Base-by-base conservation (phyloP, 257 asterid genomes). In the Salvia miltiorrhiza region DNA sequence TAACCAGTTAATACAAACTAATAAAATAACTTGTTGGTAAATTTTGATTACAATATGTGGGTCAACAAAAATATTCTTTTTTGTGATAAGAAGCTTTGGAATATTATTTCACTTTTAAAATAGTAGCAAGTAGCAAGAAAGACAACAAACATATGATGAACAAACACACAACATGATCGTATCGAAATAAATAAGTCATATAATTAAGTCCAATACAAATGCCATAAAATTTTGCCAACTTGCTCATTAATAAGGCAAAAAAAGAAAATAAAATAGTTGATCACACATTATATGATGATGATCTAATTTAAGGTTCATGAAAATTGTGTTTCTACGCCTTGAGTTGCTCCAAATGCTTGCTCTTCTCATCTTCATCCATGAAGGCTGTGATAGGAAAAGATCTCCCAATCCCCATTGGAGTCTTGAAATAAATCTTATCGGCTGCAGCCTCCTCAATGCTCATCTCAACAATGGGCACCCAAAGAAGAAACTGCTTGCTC, bases 391-490 rank as follows among this genome's bases (percentile, higher is more conserved):
- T 16, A 2, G 97, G 99, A 69, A 94, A 94, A 52, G 92, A 83
- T 78, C 72, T 86, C 8, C 97, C 97, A 13, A 94, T 78, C 50
- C 97, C 97, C 84, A 91, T n/a, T 0, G 97, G 88, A 78, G 90
- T 91, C 83, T 87, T 94, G 93, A 91, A 94, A 71, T 83, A 74
- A 9, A 91, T 83, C 70, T 84, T 90, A 21, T 83, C 79, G 2
- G 28, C 67, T 19, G 32, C 64, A 60, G 74, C 43, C 49, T 81
- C 90, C 58, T 83, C 93, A 32, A 89, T 67, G 81, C 95, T 87
- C 97, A 94, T 91, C 64, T 94, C 99, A 60, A 82, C 93, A 5
- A 91, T 85, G 0, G 99, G 97, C 68, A 94, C 92, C 99, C 99
- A 94, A 17, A 94, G 7, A n/a, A 94, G 81, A 2, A 94, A 68